Evolutionary conservation across 73 alveolate species (phyloP).

Genomic region (Stentor coeruleus): DNA sequence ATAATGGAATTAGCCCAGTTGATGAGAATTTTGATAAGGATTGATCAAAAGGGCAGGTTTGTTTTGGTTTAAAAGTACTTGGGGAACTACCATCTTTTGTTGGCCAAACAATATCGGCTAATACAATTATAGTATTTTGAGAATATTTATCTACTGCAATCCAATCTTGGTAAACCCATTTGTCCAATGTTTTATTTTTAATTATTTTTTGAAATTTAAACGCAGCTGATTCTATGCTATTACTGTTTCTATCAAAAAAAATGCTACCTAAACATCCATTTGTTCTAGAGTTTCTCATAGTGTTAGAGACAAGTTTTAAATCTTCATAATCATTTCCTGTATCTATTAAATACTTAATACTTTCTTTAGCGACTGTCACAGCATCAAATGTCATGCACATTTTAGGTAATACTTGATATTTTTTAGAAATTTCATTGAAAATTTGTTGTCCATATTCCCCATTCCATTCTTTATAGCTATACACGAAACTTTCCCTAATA

Average conservation of each 20-base stretch:
- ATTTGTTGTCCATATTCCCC: background rate
- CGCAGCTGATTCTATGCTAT: too few species aligned
- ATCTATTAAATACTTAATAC: background rate
- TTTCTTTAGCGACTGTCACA: background rate
- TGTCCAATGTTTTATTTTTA: background rate
- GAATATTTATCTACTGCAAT: background rate
- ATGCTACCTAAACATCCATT: background rate
- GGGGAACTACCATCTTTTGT: background rate
- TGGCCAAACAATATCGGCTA: background rate
- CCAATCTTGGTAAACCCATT: background rate
- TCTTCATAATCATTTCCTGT: conserved; percentile 5
- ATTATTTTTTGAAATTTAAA: background rate
- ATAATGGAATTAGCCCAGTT: too few species aligned
- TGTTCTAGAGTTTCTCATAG: background rate
- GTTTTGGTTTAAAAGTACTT: background rate
- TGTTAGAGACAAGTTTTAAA: background rate
- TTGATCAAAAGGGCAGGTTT: background rate
- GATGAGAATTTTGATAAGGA: too few species aligned
- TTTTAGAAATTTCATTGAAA: background rate
- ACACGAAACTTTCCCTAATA: background rate
- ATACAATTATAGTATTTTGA: background rate
- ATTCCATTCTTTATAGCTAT: background rate
- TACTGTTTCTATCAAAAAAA: background rate
- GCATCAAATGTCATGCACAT: background rate
- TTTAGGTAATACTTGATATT: too few species aligned